A percentile compares a stretch with the other conserved stretches of the same genome.
Evolutionary conservation across 495 filamentous ascomycete species (phyloP).

Genomic region (Penicillium steckii): DNA sequence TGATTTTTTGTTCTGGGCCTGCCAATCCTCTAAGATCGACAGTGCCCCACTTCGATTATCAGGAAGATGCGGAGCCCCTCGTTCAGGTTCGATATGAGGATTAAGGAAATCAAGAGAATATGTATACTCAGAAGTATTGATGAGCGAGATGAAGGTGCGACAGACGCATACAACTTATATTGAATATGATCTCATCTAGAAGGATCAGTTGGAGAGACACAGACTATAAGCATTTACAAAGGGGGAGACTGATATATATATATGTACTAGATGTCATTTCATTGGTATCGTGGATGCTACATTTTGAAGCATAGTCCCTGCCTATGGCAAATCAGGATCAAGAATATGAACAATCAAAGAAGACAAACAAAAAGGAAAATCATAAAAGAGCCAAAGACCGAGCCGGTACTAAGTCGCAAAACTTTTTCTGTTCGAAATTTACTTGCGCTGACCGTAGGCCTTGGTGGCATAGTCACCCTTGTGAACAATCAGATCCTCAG

Average conservation of each 20-base stretch:
- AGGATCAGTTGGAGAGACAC: no score
- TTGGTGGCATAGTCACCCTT: conserved; percentile 93
- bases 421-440: conserved; percentile 24
- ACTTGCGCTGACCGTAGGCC: conserved; percentile 83
- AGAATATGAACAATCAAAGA: conserved; percentile 13
- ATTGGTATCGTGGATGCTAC: conserved; percentile 32
- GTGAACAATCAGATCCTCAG: conserved; percentile 89
- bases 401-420: background rate
- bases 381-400: background rate
- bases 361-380: background rate
- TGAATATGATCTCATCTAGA: no score
- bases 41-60: background rate
- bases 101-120: background rate
- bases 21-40: background rate
- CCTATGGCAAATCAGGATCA: conserved; percentile 5
- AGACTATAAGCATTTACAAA: no score
- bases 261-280: conserved; percentile 14
- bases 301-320: conserved; percentile 18
- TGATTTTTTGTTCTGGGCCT: background rate
- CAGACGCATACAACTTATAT: no score
- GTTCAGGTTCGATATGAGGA: background rate
- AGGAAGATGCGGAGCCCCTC: background rate
- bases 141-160: no score
- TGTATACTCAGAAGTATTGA: no score
- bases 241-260: no score